phyloP scores from a whole-genome alignment of 306 rosid genomes.

The Vicia faba region DNA sequence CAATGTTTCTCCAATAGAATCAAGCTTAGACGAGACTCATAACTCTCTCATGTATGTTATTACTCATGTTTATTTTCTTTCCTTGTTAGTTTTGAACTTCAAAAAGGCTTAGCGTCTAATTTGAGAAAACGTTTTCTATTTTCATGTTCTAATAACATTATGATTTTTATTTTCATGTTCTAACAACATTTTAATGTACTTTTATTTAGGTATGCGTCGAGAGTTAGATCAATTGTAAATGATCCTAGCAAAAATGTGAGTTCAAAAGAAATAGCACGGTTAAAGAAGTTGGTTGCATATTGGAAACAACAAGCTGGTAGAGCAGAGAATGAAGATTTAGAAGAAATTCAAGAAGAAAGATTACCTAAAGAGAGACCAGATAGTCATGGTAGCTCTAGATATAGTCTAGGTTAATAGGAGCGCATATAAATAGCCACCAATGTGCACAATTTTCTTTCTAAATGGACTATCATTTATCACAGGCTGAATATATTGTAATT shows the following conservation, averaged over 20 bases:
- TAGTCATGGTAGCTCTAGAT: constrained; percentile 44
- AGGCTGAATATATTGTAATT: neutral
- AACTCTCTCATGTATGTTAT: constrained; percentile 84
- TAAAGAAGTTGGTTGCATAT: constrained; percentile 78
- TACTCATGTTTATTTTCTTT: neutral
- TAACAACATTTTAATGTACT: neutral
- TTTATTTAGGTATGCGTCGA: constrained; percentile 74
- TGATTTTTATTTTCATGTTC: constrained; percentile 11
- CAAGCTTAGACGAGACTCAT: constrained; percentile 89
- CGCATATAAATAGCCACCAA: neutral
- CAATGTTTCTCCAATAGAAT: constrained; percentile 84
- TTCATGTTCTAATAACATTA: constrained; percentile 1
- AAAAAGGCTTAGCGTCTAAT: neutral
- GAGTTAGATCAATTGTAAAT: constrained; percentile 86
- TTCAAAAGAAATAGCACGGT: constrained; percentile 81
- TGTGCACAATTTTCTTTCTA: constrained; percentile 17
- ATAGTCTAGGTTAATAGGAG: constrained; percentile 18
- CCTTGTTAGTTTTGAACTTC: neutral
- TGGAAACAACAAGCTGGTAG: constrained; percentile 98
- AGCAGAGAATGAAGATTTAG: constrained; percentile 72
- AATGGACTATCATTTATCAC: constrained; percentile 32
- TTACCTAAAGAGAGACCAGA: constrained; percentile 62
- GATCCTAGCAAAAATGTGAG: constrained; percentile 88
- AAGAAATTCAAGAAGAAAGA: constrained; percentile 81
- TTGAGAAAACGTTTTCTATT: neutral